phyloP scores from a whole-genome alignment of 768 basidiomycete genomes.

The Gymnopilus junonius region DNA sequence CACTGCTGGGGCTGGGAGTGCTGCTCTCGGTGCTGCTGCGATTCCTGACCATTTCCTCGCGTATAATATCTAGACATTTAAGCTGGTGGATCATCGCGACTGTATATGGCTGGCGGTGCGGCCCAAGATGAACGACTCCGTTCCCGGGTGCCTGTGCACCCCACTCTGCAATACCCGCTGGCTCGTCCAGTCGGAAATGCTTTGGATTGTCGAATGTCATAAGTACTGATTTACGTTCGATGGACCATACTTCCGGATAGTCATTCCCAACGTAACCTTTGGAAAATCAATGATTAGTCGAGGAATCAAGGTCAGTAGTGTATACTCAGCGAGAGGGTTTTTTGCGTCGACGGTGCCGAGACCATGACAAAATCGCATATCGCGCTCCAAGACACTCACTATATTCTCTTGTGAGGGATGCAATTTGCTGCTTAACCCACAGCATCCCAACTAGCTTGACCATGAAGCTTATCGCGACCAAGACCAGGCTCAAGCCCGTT shows the following conservation, averaged over 20 bases:
- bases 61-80: background rate
- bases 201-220: conserved; percentile 38
- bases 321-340: background rate
- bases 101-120: background rate
- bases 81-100: background rate
- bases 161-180: conserved; percentile 21
- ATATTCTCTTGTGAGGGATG: conserved; percentile 26
- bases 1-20: background rate
- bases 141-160: background rate
- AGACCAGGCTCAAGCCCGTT: conserved; percentile 17
- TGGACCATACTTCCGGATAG: conserved; percentile 36
- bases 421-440: conserved; percentile 25
- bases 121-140: background rate
- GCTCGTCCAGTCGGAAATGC: conserved; percentile 31
- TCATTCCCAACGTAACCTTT: conserved; percentile 35
- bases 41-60: conserved; percentile 14
- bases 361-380: background rate
- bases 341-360: background rate
- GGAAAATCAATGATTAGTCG: conserved; percentile 4
- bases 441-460: conserved; percentile 24
- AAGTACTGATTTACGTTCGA: conserved; percentile 31
- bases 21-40: background rate
- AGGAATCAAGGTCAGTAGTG: background rate
- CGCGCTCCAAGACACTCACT: conserved; percentile 26
- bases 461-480: conserved; percentile 23